Conservation (phyloP, 345 rosid species). For the Pistacia atlantica region DNA sequence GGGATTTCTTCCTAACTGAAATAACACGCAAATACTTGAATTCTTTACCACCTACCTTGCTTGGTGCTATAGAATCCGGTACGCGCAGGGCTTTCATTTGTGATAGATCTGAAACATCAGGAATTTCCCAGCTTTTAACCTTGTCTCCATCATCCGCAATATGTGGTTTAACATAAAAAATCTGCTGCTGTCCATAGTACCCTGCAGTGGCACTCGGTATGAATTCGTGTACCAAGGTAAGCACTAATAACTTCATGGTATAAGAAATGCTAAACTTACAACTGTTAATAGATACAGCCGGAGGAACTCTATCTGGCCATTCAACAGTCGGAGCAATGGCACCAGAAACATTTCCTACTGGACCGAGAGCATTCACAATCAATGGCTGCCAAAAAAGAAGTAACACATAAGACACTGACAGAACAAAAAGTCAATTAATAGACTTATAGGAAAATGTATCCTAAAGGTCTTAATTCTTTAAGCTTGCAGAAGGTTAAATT, state of each 20-base stretch:
- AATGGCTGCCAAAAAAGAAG: too few relatives aligned
- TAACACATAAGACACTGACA: too few relatives aligned
- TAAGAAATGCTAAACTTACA: constrained; percentile 28
- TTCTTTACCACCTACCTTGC: constrained; percentile 39
- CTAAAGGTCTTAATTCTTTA: too few relatives aligned
- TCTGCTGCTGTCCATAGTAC: constrained; percentile 44
- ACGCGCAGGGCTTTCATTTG: constrained; percentile 46
- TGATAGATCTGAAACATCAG: constrained; percentile 47
- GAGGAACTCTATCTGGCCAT: too few relatives aligned
- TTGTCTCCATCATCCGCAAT: constrained; percentile 44
- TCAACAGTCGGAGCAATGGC: too few relatives aligned
- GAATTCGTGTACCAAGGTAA: constrained; percentile 17
- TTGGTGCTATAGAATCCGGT: constrained; percentile 40
- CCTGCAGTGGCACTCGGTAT: constrained; percentile 29
- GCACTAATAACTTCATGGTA: constrained; percentile 8
- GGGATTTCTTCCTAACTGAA: not conserved
- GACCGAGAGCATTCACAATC: too few relatives aligned
- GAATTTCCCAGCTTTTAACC: constrained; percentile 46
- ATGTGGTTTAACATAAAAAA: constrained; percentile 49
- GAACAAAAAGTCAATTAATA: too few relatives aligned
- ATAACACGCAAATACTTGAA: not conserved
- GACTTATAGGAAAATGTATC: too few relatives aligned
- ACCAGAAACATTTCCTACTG: too few relatives aligned
- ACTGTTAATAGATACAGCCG: constrained; percentile 39
- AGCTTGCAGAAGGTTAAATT: too few relatives aligned